These are phyloP conservation scores for Xylaria sp. DNA, from an alignment of 2,329 filamentous ascomycete genomes.

Conservation along the genomic window DNA sequence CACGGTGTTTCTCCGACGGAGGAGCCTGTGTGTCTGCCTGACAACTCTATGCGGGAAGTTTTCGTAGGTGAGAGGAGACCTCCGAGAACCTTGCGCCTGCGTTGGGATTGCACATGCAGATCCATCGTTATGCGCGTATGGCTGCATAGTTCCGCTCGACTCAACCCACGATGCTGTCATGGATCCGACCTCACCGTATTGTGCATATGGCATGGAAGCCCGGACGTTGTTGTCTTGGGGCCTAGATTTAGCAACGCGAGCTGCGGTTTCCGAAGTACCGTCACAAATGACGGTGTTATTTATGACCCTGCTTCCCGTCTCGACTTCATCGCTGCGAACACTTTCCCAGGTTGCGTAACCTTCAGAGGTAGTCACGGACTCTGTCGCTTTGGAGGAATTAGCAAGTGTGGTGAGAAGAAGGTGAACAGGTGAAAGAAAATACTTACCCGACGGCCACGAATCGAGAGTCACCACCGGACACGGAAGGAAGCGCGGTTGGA, in stretches of 20 bases:
- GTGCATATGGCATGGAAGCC: too few species aligned
- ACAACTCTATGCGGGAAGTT: too few species aligned
- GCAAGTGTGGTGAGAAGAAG: neutral
- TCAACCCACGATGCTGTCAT: too few species aligned
- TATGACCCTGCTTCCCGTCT: conserved; percentile 13
- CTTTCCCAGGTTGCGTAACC: conserved; percentile 2
- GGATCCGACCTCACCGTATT: too few species aligned
- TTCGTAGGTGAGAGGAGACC: too few species aligned
- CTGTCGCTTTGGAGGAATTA: conserved; percentile 2
- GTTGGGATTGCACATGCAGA: too few species aligned
- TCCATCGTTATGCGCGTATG: too few species aligned
- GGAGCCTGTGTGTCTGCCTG: too few species aligned
- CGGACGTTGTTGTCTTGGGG: neutral
- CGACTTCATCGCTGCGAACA: conserved; percentile 8
- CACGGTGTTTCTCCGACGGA: too few species aligned
- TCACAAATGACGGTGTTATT: conserved; percentile 22
- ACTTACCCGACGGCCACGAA: conserved; percentile 8
- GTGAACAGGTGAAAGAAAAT: neutral
- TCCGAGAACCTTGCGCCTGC: too few species aligned
- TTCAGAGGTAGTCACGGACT: neutral
- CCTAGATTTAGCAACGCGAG: neutral
- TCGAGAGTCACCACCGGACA: neutral
- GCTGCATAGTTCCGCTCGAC: too few species aligned
- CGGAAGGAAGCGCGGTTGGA: neutral
- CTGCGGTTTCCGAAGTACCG: conserved; percentile 6